Conservation (phyloP, 2,329 filamentous ascomycete genomes). For the Pseudogymnoascus sp. region DNA sequence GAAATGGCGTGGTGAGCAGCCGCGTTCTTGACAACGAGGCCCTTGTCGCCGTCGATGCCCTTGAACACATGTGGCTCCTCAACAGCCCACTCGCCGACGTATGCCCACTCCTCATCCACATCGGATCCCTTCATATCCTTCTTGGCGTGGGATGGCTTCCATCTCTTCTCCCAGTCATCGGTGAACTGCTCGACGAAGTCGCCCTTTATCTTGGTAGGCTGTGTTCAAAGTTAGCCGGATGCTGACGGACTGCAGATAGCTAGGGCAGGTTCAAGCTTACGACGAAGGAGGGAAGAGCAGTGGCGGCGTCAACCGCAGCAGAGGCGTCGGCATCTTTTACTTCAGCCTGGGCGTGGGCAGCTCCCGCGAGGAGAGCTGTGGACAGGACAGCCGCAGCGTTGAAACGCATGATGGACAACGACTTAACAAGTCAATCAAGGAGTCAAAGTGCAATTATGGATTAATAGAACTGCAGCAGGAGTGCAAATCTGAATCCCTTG, state of each 20-base stretch:
- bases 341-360: conserved; percentile 56
- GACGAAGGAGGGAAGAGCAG: conserved; percentile 24
- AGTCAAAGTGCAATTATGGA: conserved; percentile 3
- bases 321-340: conserved; percentile 41
- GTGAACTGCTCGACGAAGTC: conserved; percentile 98
- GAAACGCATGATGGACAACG: conserved; percentile 65
- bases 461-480: conserved; percentile 6
- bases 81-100: conserved; percentile 91
- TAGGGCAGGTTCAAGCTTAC: conserved; percentile 18
- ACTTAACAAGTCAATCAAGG: conserved; percentile 20
- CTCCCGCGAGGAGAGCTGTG: conserved; percentile 64
- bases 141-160: conserved; percentile 94
- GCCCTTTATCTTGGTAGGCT: conserved; percentile 85
- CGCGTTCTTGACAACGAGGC: conserved; percentile 94
- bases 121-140: conserved; percentile 71
- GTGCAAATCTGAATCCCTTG: neutral
- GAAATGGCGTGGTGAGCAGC: conserved; percentile 99
- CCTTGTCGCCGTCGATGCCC: conserved; percentile 91
- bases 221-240: conserved; percentile 12
- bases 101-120: conserved; percentile 88
- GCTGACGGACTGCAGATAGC: neutral
- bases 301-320: conserved; percentile 24
- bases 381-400: conserved; percentile 70
- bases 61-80: conserved; percentile 89
- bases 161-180: conserved; percentile 87